Conservation (phyloP, 192 early-diverging fungal species). For the Rhizoclosmatium sp. region DNA sequence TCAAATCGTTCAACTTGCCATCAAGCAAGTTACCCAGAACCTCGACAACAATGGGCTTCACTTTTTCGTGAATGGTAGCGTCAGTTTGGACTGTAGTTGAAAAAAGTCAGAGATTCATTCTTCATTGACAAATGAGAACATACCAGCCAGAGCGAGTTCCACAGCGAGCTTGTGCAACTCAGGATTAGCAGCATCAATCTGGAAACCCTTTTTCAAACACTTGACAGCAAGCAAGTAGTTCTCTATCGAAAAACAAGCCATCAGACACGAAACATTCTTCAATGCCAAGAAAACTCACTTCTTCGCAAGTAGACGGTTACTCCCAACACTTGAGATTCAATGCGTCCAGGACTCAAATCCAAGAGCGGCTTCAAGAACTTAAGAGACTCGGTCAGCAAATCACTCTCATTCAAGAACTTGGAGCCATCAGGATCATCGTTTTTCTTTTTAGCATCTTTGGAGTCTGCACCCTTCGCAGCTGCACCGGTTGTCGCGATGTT, state of each 20-base stretch:
- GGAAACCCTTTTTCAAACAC: constrained; percentile 56
- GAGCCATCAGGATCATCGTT: constrained; percentile 80
- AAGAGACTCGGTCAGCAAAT: constrained; percentile 77
- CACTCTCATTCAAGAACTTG: constrained; percentile 67
- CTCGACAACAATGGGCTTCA: constrained; percentile 23
- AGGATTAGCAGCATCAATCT: constrained; percentile 36
- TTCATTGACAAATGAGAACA: neutral
- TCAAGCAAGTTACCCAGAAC: constrained; percentile 29
- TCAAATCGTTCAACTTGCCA: neutral
- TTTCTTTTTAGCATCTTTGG: constrained; percentile 38
- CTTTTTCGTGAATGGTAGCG: constrained; percentile 16
- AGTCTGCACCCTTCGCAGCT: neutral
- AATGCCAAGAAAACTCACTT: constrained; percentile 44
- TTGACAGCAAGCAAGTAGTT: constrained; percentile 74
- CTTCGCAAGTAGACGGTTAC: constrained; percentile 74
- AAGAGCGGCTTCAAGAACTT: constrained; percentile 80
- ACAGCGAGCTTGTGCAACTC: constrained; percentile 43
- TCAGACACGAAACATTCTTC: neutral
- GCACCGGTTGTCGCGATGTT: constrained; percentile 49
- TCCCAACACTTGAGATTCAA: constrained; percentile 72
- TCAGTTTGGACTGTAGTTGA: neutral
- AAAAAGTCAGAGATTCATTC: neutral
- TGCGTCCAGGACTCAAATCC: constrained; percentile 55
- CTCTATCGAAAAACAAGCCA: constrained; percentile 40
- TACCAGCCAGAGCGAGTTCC: constrained; percentile 32